Percentiles rank a stretch among this genome's conserved stretches.
These are phyloP conservation scores for Piedraia hortae DNA, from an alignment of 2,329 filamentous ascomycete species.

Conservation along the genomic window DNA sequence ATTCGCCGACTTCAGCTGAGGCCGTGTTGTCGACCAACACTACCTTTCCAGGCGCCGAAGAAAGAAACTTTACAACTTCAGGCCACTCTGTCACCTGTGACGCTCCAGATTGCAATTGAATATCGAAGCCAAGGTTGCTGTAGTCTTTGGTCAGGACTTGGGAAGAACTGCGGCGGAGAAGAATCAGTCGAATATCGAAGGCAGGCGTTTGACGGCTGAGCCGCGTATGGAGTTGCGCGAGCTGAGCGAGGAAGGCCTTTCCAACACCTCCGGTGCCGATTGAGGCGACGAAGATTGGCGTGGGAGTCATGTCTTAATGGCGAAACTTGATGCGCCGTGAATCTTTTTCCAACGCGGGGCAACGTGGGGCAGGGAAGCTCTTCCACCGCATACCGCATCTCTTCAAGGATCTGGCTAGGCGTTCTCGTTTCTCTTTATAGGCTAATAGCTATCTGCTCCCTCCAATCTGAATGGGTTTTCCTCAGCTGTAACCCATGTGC, in stretches of 20 bases:
- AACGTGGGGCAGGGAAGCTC: no score
- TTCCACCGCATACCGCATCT: no score
- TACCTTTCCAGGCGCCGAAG: slow-evolving; percentile 46
- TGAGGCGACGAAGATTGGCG: slow-evolving; percentile 22
- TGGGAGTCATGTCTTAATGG: no score
- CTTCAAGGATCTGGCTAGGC: no score
- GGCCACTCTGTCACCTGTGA: slow-evolving; percentile 37
- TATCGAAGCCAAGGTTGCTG: slow-evolving; percentile 33
- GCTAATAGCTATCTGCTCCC: no score
- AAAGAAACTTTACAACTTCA: slow-evolving; percentile 51
- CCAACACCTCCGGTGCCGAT: slow-evolving; percentile 67
- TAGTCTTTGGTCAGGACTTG: slow-evolving; percentile 51
- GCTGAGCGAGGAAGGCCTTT: slow-evolving; percentile 66
- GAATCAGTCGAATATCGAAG: slow-evolving; percentile 48
- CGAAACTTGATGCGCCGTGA: no score
- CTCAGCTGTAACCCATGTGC: no score
- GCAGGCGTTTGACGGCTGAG: slow-evolving; percentile 23
- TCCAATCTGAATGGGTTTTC: no score
- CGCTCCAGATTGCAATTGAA: slow-evolving; percentile 32
- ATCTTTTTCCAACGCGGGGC: no score
- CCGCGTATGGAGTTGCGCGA: slow-evolving; percentile 37
- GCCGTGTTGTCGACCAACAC: slow-evolving; percentile 91
- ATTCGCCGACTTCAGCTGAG: slow-evolving; percentile 55
- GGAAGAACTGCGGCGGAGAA: slow-evolving; percentile 65
- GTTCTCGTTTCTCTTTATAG: no score